A percentile compares a stretch with the other conserved stretches of the same genome.
phyloP scores from a whole-genome alignment of 1,139 yeast genomes.

The Candida albicans region DNA sequence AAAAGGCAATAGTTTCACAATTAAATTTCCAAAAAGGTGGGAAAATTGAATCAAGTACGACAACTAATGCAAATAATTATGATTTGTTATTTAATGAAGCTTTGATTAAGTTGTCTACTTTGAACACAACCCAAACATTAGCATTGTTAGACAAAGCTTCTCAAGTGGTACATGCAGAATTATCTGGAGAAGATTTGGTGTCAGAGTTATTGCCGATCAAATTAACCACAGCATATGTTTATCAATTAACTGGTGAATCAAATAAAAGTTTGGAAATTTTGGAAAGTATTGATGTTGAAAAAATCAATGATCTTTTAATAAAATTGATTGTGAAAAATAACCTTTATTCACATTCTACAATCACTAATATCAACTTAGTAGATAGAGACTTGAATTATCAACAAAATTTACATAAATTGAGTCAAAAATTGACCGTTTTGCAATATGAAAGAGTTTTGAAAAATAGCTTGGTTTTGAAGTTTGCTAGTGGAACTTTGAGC shows the following conservation, averaged over 20 bases:
- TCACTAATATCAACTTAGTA: slow-evolving; percentile 35
- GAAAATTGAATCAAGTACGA: slow-evolving; percentile 8
- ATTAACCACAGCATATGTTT: slow-evolving; percentile 68
- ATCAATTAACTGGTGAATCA: slow-evolving; percentile 46
- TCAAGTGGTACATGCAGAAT: slow-evolving; percentile 37
- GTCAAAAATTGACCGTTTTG: slow-evolving; percentile 42
- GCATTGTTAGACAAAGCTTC: slow-evolving; percentile 53
- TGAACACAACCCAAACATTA: slow-evolving; percentile 45
- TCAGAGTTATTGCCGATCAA: slow-evolving; percentile 61
- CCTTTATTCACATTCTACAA: slow-evolving; percentile 22
- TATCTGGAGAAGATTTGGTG: slow-evolving; percentile 37
- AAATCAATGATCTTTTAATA: slow-evolving; percentile 32
- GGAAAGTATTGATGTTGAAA: slow-evolving; percentile 20
- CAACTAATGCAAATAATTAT: slow-evolving; percentile 22
- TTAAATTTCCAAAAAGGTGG: slow-evolving; percentile 21
- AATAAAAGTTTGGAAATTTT: slow-evolving; percentile 45
- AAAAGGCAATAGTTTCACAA: slow-evolving; percentile 68
- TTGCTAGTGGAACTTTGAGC: slow-evolving; percentile 38
- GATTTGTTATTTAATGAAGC: slow-evolving; percentile 67
- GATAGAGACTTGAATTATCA: slow-evolving; percentile 49
- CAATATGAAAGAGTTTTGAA: slow-evolving; percentile 44
- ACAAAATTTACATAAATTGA: slow-evolving; percentile 31
- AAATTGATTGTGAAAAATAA: slow-evolving; percentile 37
- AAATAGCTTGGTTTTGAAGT: slow-evolving; percentile 46
- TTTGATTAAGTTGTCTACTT: slow-evolving; percentile 48